Conservation (phyloP, 768 basidiomycete genomes). For the Boletus rubropictus region DNA sequence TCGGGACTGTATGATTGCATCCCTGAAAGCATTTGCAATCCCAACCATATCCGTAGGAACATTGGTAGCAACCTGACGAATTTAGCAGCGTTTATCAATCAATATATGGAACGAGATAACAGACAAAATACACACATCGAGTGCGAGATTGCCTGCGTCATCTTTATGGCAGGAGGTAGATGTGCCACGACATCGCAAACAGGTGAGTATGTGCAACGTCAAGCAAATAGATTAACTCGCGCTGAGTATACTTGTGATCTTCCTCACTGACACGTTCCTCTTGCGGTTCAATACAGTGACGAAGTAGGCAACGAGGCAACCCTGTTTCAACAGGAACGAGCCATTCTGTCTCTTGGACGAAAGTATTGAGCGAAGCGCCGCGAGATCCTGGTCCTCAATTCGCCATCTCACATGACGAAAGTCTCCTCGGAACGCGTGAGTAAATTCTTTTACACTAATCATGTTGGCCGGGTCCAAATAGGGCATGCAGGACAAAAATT, state of each 20-base stretch:
- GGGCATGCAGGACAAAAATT: constrained; percentile 14
- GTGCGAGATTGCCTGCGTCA: constrained; percentile 15
- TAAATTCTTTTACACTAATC: constrained; percentile 7
- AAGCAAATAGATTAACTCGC: constrained; percentile 9
- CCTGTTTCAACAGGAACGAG: constrained; percentile 16
- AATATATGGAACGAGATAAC: neutral
- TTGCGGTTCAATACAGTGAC: constrained; percentile 18
- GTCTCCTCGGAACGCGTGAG: neutral
- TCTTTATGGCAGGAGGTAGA: constrained; percentile 6
- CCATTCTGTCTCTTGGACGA: neutral
- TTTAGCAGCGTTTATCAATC: neutral
- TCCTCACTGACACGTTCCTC: constrained; percentile 4
- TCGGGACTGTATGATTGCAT: constrained; percentile 7
- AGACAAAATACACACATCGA: constrained; percentile 8
- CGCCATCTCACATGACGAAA: constrained; percentile 6
- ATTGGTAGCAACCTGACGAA: neutral
- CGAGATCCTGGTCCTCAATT: constrained; percentile 2
- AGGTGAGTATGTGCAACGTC: neutral
- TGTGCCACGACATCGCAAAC: constrained; percentile 12
- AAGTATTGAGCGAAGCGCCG: constrained; percentile 7
- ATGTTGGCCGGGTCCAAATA: constrained; percentile 14
- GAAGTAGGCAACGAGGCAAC: constrained; percentile 28
- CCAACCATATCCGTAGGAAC: constrained; percentile 15
- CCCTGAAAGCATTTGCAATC: constrained; percentile 13
- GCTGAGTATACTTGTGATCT: constrained; percentile 20